Conservation (phyloP, 2,329 filamentous ascomycete genomes). For the Trichoderma gracile region DNA sequence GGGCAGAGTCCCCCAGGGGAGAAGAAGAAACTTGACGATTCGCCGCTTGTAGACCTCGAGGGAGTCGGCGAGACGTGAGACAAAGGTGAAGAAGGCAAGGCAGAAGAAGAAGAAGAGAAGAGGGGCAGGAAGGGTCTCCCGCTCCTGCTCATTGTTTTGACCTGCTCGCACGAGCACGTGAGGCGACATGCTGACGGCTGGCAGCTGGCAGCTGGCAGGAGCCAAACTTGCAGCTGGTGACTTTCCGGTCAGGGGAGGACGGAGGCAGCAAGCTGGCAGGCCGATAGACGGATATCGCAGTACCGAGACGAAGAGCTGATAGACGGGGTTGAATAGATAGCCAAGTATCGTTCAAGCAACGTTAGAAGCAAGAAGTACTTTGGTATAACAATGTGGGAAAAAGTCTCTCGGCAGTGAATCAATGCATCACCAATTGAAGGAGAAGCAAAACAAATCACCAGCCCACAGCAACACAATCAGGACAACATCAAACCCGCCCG, state of each 20-base stretch:
- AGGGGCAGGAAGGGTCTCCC: neutral
- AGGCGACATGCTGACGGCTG: constrained; percentile 15
- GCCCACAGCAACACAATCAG: neutral
- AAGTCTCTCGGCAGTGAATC: neutral
- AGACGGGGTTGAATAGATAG: neutral
- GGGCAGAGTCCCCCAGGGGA: neutral
- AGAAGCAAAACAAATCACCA: neutral
- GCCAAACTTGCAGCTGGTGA: neutral
- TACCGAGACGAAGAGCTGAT: neutral
- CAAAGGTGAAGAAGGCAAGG: neutral
- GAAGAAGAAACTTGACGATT: constrained; percentile 3
- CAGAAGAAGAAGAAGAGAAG: constrained; percentile 11
- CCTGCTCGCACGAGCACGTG: constrained; percentile 16
- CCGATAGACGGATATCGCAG: neutral
- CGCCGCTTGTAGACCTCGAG: constrained; percentile 10
- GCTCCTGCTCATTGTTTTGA: neutral
- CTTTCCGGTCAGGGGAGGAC: neutral
- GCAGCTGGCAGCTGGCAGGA: constrained; percentile 13
- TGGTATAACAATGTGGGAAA: neutral
- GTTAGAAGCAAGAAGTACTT: no score
- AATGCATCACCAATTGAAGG: neutral
- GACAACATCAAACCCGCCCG: no score
- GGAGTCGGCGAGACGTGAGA: neutral
- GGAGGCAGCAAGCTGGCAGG: neutral
- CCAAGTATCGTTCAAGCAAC: no score